Percentiles rank a stretch among this genome's conserved stretches.
Conservation (phyloP, 306 rosid species). For the Fragaria vesca region DNA sequence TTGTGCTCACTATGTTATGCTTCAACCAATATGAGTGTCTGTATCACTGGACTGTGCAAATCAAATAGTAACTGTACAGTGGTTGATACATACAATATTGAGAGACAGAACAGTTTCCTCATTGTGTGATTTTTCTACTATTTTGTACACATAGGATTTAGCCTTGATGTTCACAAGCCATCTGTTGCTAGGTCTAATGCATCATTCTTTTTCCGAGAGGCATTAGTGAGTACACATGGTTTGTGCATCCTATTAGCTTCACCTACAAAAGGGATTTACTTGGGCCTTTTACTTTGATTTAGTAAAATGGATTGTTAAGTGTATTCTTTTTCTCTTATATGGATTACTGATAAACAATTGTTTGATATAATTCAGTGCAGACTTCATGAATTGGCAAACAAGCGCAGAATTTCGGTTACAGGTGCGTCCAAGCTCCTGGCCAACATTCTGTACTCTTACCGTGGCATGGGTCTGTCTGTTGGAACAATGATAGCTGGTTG, state of each 20-base stretch:
- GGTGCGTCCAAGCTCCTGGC: slow-evolving; percentile 96
- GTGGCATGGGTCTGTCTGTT: slow-evolving; percentile 95
- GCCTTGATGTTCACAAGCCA: not conserved
- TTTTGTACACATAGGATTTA: not conserved
- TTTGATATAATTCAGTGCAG: slow-evolving; percentile 51
- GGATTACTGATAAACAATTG: slow-evolving; percentile 12
- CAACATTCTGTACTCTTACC: slow-evolving; percentile 90
- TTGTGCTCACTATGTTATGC: not conserved
- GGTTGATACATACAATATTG: not conserved
- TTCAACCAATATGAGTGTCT: not conserved
- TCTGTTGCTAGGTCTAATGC: not conserved
- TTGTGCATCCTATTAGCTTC: not conserved
- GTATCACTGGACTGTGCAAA: not conserved
- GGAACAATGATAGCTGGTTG: slow-evolving; percentile 99
- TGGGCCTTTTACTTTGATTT: not conserved
- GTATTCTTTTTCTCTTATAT: not conserved
- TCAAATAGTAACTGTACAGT: not conserved
- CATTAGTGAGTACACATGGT: not conserved
- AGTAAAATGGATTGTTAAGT: not conserved
- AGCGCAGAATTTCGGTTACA: slow-evolving; percentile 90
- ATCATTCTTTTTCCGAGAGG: not conserved
- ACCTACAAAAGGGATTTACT: not conserved
- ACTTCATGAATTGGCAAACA: slow-evolving; percentile 88
- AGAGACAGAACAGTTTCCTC: not conserved
- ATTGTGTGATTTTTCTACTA: not conserved